Evolutionary conservation across 1,284 basidiomycete species (phyloP).

Genomic region (Schizopora paradoxa): DNA sequence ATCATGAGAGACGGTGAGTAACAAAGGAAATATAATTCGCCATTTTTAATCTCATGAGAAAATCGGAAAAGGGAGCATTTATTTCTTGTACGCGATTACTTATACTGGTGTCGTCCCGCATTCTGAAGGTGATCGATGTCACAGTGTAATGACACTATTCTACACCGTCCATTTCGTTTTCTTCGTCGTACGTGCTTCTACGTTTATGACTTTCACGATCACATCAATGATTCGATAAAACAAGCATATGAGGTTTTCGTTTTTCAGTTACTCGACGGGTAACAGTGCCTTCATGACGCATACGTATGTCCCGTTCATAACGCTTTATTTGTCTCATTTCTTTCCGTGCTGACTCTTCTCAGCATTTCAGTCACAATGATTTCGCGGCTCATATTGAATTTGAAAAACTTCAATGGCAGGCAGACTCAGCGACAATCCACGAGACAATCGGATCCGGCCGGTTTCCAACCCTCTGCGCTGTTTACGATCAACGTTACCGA

Average conservation of each 20-base stretch:
- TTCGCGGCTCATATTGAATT: slow-evolving; percentile 12
- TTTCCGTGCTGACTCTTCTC: background rate
- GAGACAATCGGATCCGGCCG: background rate
- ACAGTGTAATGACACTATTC: slow-evolving; percentile 7
- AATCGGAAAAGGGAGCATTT: slow-evolving; percentile 8
- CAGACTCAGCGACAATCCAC: background rate
- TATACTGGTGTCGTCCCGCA: background rate
- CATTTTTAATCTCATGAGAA: background rate
- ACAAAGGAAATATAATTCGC: too few species aligned
- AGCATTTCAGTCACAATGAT: slow-evolving; percentile 14
- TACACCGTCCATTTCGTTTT: slow-evolving; percentile 4
- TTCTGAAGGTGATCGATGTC: background rate
- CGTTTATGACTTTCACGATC: background rate
- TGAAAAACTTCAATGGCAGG: slow-evolving; percentile 6
- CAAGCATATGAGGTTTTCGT: background rate
- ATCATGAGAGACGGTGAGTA: slow-evolving; percentile 13
- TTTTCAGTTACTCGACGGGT: slow-evolving; percentile 4
- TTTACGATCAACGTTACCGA: slow-evolving; percentile 8
- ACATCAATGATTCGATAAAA: too few species aligned
- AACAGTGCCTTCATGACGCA: slow-evolving; percentile 14
- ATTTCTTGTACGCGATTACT: slow-evolving; percentile 7
- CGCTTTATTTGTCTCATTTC: background rate
- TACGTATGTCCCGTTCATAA: slow-evolving; percentile 1
- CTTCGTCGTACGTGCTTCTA: background rate
- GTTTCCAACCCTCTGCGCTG: too few species aligned